A percentile compares a stretch with the other conserved stretches of the same genome.
Conservation (phyloP, 352 stramenopile genomes). For the Globisporangium uncinulatum region DNA sequence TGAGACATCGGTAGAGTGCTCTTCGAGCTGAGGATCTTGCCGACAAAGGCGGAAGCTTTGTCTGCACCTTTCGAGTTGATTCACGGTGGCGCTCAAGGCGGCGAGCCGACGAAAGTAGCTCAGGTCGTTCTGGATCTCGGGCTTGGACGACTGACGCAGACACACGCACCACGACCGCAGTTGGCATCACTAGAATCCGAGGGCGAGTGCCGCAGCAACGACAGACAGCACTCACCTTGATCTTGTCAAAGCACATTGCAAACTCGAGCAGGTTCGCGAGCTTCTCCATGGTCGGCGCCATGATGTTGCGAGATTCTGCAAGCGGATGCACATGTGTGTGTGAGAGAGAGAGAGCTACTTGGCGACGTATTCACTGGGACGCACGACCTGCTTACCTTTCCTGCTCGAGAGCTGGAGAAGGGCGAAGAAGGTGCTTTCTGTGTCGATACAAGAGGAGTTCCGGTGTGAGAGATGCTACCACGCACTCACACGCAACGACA, state of each 20-base stretch:
- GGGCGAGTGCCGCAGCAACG: background rate
- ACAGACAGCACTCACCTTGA: constrained; percentile 23
- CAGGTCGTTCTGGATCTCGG: constrained; percentile 58
- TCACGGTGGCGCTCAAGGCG: constrained; percentile 26
- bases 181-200: background rate
- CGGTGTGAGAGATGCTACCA: background rate
- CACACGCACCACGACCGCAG: background rate
- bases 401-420: constrained; percentile 43
- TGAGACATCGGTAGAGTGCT: no score
- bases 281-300: constrained; percentile 37
- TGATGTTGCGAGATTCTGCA: constrained; percentile 27
- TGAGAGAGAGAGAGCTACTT: background rate
- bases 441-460: no score
- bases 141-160: constrained; percentile 23
- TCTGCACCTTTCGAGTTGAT: constrained; percentile 44
- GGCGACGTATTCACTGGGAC: background rate
- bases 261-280: constrained; percentile 51
- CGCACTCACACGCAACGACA: background rate
- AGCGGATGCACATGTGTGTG: background rate
- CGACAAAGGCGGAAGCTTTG: background rate
- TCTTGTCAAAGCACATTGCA: constrained; percentile 43
- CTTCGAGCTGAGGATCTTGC: no score
- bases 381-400: constrained; percentile 23
- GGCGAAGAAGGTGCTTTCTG: constrained; percentile 38
- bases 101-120: constrained; percentile 51